Evolutionary conservation across 192 early-diverging fungal genomes (phyloP), one percentile per base, ranked within the genome.

Genomic region (Backusella psychrophila): DNA sequence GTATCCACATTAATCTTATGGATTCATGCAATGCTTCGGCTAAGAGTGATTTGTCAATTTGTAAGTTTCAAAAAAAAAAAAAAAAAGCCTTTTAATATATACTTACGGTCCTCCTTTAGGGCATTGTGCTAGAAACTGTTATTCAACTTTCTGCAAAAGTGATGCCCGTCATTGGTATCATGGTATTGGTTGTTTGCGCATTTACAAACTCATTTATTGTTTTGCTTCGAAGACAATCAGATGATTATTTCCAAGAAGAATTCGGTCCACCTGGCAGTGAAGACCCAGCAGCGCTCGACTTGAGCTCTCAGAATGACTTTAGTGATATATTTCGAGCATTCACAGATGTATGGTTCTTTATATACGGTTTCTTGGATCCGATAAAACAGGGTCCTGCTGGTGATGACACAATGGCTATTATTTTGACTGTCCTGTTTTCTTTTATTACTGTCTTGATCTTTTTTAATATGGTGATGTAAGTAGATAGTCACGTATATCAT

Each of bases 391-490:
- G 63, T 0, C 49, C 52, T 14, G 74, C 39, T 6, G 65, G 29
- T n/a, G 65, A 75, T 33, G 23, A 44, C 33, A 42, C 29, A 35
- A 66, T 75, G 29, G 63, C 66, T 8, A 67, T 41, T 5, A 42
- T 66, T 17, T 41, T 75, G 26, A 35, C 23, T 17, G 26, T 75
- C 33, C 23, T 67, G 5, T 65, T 75, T 42, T 75, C 65, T 31
- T 67, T 75, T 42, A 26, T 42, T 9, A 67, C 34, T 11, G 63
- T 65, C 15, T 67, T 75, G 19, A 67, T 75, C 19, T 65, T 75
- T n/a, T 75, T 75, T 36, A 75, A 75, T 34, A 75, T 75, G 63
- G 35, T 75, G 12, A 75, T 75, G 74, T 75, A 75, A 49, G 73
- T 66, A 29, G 33, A 6, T 41, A 11, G 21, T 14, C 21, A 39